A percentile compares a stretch with the other conserved stretches of the same genome.
These are phyloP conservation scores for Raphanus raphanistrum DNA, from an alignment of 345 rosid genomes.

Conservation along the genomic window DNA sequence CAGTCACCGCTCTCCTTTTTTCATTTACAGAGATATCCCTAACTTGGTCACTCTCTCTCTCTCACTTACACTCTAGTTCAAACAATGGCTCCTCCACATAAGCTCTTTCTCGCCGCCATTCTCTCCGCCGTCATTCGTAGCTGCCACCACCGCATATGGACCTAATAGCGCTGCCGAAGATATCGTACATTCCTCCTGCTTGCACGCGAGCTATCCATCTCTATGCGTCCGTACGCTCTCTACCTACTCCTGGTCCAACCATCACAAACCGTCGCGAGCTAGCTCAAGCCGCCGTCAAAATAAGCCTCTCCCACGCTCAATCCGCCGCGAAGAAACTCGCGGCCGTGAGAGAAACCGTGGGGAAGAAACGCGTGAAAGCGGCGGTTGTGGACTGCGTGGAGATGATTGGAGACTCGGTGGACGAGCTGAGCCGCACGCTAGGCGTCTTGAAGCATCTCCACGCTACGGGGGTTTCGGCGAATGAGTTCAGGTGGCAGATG, in stretches of 20 bases:
- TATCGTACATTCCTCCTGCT: conserved; percentile 64
- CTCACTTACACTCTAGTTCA: not conserved
- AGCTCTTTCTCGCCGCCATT: conserved; percentile 27
- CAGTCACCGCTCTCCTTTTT: conserved; percentile 13
- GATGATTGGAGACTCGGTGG: conserved; percentile 70
- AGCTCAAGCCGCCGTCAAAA: conserved; percentile 72
- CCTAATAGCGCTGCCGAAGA: conserved; percentile 27
- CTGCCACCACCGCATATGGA: conserved; percentile 13
- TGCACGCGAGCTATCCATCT: conserved; percentile 72
- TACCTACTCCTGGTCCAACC: conserved; percentile 63
- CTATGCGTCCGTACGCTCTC: conserved; percentile 74
- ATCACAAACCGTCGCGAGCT: conserved; percentile 60
- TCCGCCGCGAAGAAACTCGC: conserved; percentile 43
- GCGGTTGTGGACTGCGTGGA: conserved; percentile 76
- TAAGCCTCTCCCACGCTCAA: conserved; percentile 57
- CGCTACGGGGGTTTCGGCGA: conserved; percentile 14
- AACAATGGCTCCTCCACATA: conserved; percentile 22
- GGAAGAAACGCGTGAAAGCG: conserved; percentile 45
- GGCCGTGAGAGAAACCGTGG: conserved; percentile 28
- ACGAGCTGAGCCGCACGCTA: conserved; percentile 57
- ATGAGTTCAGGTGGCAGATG: conserved; percentile 63
- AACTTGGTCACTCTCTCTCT: conserved; percentile 13
- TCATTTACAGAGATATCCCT: conserved; percentile 14
- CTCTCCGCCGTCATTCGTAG: conserved; percentile 28
- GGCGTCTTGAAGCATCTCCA: conserved; percentile 56